Evolutionary conservation across 192 early-diverging fungal genomes (phyloP), one percentile per base, ranked within the genome.

Genomic region (Backusella luteola): DNA sequence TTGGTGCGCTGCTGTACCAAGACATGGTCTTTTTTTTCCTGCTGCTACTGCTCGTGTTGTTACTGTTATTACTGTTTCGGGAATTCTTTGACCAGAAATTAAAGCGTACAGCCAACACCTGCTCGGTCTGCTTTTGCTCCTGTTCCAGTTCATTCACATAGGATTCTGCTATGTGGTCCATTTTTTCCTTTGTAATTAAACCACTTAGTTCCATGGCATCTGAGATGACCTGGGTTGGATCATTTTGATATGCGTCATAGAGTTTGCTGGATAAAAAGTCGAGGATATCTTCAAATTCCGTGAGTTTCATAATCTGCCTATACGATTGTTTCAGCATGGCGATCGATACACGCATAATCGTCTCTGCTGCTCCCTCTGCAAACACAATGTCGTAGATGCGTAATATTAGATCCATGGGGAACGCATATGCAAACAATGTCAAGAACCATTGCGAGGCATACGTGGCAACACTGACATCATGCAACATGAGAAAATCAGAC

Each of bases 401-500:
- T 72, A 95, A 88, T 17, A 98, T 95, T 67, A 97, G 84, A 32
- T 90, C 86, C 73, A 98, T 84, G 26, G 98, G 98, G 80, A 96
- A 97, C 7, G 93, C 91, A 86, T 97, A 98, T 0, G 98, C 97
- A 89, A 99, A 99, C 29, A 97, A 80, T 0, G 98, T 97, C 76
- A 99, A 84, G 84, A 98, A 98, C 97, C 98, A 99, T 71, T 71
- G 70, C 0, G 95, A 94, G 12, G 95, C 97, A 76, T 94, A 99
- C 93, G 96, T 97, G 66, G 91, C 92, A 2, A 93, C 88, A 67
- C 91, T 85, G 42, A 97, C 89, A 41, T 92, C 92, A 49, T 93
- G 90, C 38, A 69, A 44, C 3, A 89, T 88, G 34, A 99, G 83
- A 78, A 98, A 97, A 23, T 87, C 82, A 52, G 86, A 86, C 21